Evolutionary conservation across 768 basidiomycete genomes (phyloP).

Genomic region (Phaeotremella skinneri): DNA sequence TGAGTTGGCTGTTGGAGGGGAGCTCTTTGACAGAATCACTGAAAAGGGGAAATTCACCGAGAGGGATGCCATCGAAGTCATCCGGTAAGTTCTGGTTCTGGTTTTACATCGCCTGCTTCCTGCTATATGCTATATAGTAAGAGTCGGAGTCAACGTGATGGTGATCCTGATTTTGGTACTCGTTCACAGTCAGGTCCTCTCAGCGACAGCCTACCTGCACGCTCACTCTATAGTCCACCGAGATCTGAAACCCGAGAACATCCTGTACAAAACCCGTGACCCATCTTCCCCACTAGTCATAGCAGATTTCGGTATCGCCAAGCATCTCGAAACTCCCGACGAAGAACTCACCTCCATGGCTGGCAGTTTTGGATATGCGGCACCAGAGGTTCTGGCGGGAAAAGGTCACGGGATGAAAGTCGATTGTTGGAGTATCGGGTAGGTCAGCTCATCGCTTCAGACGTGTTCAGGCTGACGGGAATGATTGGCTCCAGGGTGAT

Average conservation of each 20-base stretch:
- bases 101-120: too few species aligned
- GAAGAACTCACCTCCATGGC: slow-evolving; percentile 46
- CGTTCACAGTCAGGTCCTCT: slow-evolving; percentile 69
- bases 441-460: slow-evolving; percentile 37
- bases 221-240: slow-evolving; percentile 91
- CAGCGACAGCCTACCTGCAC: slow-evolving; percentile 85
- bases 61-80: slow-evolving; percentile 74
- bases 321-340: slow-evolving; percentile 46
- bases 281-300: slow-evolving; percentile 83
- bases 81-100: slow-evolving; percentile 58
- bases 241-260: slow-evolving; percentile 97
- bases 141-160: too few species aligned
- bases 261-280: slow-evolving; percentile 79
- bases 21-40: slow-evolving; percentile 85
- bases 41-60: slow-evolving; percentile 90
- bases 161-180: too few species aligned
- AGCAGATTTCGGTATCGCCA: slow-evolving; percentile 86
- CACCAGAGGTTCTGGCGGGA: slow-evolving; percentile 65
- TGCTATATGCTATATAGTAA: too few species aligned
- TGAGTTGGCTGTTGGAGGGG: slow-evolving; percentile 89
- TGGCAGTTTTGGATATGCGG: slow-evolving; percentile 75
- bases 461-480: background rate
- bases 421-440: slow-evolving; percentile 93
- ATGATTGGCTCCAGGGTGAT: slow-evolving; percentile 64
- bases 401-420: slow-evolving; percentile 87